phyloP scores from a whole-genome alignment of 805 yeast genomes.

The Nakazawaea ishiwadae region DNA sequence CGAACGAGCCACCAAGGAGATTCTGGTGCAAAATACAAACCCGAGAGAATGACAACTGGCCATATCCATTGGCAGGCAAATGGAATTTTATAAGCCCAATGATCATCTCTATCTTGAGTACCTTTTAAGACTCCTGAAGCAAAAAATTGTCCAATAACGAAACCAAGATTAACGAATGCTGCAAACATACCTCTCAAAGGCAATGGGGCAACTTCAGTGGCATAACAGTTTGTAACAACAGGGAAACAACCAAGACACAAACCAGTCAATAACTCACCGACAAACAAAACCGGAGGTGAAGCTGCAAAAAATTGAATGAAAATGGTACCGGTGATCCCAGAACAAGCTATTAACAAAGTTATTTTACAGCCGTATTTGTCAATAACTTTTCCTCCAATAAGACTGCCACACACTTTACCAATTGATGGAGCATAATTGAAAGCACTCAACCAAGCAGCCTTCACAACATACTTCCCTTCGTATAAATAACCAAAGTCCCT shows the following conservation, averaged over 20 bases:
- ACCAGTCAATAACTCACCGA: slow-evolving; percentile 36
- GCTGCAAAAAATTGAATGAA: slow-evolving; percentile 45
- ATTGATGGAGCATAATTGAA: slow-evolving; percentile 24
- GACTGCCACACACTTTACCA: slow-evolving; percentile 43
- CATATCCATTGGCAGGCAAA: slow-evolving; percentile 55
- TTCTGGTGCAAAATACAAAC: slow-evolving; percentile 43
- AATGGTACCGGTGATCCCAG: slow-evolving; percentile 29
- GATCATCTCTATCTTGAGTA: slow-evolving; percentile 19
- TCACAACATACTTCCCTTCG: slow-evolving; percentile 23
- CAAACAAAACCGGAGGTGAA: slow-evolving; percentile 29
- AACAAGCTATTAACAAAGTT: slow-evolving; percentile 29
- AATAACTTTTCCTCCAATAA: slow-evolving; percentile 37
- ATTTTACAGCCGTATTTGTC: slow-evolving; percentile 42
- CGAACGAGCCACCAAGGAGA: slow-evolving; percentile 49
- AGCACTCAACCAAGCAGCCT: slow-evolving; percentile 34
- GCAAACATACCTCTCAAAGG: slow-evolving; percentile 42
- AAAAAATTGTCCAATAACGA: slow-evolving; percentile 50
- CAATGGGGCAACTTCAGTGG: slow-evolving; percentile 47
- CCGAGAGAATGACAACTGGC: slow-evolving; percentile 39
- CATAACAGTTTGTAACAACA: slow-evolving; percentile 43
- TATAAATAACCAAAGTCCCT: slow-evolving; percentile 27
- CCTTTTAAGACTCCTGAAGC: slow-evolving; percentile 44
- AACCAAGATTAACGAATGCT: slow-evolving; percentile 42
- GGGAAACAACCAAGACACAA: slow-evolving; percentile 50
- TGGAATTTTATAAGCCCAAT: slow-evolving; percentile 44